Conservation (phyloP, 2,329 filamentous ascomycete genomes). For the Myriosclerotinia scirpicola region DNA sequence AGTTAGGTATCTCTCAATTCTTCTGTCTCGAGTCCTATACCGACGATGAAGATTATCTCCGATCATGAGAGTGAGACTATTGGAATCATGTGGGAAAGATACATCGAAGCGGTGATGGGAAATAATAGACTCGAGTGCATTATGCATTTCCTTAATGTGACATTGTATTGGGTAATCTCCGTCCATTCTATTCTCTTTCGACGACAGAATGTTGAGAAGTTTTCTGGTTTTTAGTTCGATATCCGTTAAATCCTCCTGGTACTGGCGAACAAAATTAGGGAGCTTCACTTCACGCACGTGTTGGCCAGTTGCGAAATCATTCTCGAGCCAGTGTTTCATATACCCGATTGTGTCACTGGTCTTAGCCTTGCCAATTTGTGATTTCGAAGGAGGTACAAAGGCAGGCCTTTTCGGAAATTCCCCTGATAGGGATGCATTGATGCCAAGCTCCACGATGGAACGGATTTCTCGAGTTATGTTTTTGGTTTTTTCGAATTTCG, state of each 20-base stretch:
- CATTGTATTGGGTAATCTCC: background rate
- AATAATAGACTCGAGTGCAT: background rate
- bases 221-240: background rate
- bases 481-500: background rate
- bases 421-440: background rate
- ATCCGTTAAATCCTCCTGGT: background rate
- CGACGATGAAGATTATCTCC: too few relatives aligned
- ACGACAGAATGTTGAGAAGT: background rate
- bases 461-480: background rate
- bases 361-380: background rate
- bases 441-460: background rate
- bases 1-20: too few relatives aligned
- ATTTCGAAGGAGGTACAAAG: background rate
- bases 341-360: background rate
- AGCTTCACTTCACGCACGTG: background rate
- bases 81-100: too few relatives aligned
- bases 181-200: too few relatives aligned
- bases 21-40: too few relatives aligned
- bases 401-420: background rate
- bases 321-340: background rate
- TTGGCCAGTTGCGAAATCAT: background rate
- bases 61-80: too few relatives aligned
- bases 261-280: background rate
- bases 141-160: background rate
- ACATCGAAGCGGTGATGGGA: background rate